A percentile compares a stretch with the other conserved stretches of the same genome.
phyloP scores from a whole-genome alignment of 371 early-diverging fungal species.

The Mucor plumbeus region DNA sequence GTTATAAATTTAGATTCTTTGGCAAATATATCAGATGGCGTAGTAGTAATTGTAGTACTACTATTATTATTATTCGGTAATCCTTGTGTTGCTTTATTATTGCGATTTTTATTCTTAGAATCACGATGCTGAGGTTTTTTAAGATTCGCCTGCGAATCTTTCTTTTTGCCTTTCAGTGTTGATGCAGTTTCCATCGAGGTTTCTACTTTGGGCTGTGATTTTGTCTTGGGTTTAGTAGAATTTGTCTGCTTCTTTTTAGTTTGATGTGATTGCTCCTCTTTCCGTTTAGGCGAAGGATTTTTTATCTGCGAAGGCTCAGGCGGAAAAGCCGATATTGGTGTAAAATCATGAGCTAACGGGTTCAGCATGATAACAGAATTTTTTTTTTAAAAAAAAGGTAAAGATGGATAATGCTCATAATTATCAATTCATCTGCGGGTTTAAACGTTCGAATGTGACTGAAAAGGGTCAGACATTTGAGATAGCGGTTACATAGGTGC shows the following conservation, averaged over 20 bases:
- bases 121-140: slow-evolving; percentile 6
- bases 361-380: slow-evolving; percentile 14
- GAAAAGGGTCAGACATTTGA: neutral
- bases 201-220: neutral
- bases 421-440: neutral
- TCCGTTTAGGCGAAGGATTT: neutral
- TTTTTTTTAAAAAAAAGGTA: neutral
- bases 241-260: neutral
- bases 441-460: slow-evolving; percentile 1
- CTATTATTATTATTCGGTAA: neutral
- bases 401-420: neutral
- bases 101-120: neutral
- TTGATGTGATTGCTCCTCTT: neutral
- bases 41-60: neutral
- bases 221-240: neutral
- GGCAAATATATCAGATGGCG: slow-evolving; percentile 2
- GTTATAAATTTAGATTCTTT: slow-evolving; percentile 40
- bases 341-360: slow-evolving; percentile 20
- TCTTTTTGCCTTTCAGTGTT: neutral
- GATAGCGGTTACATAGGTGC: neutral
- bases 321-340: slow-evolving; percentile 8
- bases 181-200: neutral
- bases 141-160: slow-evolving; percentile 5
- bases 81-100: slow-evolving; percentile 5
- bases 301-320: neutral